Evolutionary conservation across 179 eudicot species (phyloP), one percentile per base, ranked within the genome.

Genomic region (Beta corolliflora): DNA sequence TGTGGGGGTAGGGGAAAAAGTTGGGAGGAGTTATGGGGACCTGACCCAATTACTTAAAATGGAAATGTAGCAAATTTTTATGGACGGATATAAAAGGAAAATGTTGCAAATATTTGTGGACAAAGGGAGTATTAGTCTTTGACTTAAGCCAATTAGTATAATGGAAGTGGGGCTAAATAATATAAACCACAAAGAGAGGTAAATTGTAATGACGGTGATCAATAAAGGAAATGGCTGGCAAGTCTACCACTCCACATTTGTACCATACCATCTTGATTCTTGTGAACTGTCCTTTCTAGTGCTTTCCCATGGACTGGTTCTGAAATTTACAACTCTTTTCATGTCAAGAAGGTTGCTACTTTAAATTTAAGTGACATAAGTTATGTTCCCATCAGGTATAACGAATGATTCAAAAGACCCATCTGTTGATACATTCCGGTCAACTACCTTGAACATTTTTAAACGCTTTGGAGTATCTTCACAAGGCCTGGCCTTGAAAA

Each of bases 321-420:
- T 67, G 53, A 50, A 53, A 23, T 71, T 74, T 36, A 36, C 41
- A 36, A 36, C 21, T 55, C 0, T 55, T 81, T 41, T 19, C 11
- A 10, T 36, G 10, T 29, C 56, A n/a, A n/a, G n/a, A 53, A 63
- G 15, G 2, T 18, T 74, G 46, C 53, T 53, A 5, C 8, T 71
- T 10, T 18, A 21, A 65, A 18, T 14, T 15, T 45, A 41, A 58
- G 18, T 70, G 64, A 68, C 13, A 14, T 16, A 58, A 3, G 16
- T 18, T 58, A 2, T 81, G 36, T 63, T 54, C 45, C 45, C 61
- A 12, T 58, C 86, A 93, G 98, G 98, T 64, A 92, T 96, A 73
- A 94, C 99, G 77, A 95, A 96, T 82, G 98, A 92, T 85, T 59
- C 85, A 7, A 91, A 87, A 87, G 99, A 96, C 80, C 97, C 98